A percentile compares a stretch with the other conserved stretches of the same genome.
phyloP scores from a whole-genome alignment of 2,329 filamentous ascomycete species.

The Ophiostoma ulmi region DNA sequence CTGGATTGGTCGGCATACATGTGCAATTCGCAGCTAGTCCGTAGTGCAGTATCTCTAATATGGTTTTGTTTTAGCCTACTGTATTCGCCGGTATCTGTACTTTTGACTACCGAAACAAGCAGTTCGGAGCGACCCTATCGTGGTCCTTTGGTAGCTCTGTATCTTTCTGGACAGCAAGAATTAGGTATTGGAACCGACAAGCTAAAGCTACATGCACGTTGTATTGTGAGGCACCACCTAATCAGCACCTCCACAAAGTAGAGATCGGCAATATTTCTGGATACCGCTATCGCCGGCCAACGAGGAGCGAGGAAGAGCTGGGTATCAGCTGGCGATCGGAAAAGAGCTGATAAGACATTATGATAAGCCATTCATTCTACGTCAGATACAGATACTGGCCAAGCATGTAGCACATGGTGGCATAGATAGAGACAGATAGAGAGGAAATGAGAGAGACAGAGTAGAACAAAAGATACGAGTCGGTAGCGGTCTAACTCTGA shows the following conservation, averaged over 20 bases:
- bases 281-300: constrained; percentile 1
- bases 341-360: neutral
- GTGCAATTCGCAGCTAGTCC: neutral
- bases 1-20: constrained; percentile 7
- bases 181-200: no score
- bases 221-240: neutral
- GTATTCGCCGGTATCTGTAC: neutral
- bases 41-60: neutral
- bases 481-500: neutral
- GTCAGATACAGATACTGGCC: neutral
- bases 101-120: constrained; percentile 10
- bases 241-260: neutral
- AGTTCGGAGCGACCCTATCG: constrained; percentile 14
- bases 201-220: neutral
- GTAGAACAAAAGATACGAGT: no score
- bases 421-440: neutral
- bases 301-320: neutral
- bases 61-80: neutral
- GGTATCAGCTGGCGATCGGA: constrained; percentile 4
- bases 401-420: neutral
- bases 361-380: neutral
- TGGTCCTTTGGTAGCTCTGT: neutral
- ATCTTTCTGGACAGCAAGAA: neutral
- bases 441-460: no score
- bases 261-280: constrained; percentile 3